Conservation (phyloP, 345 rosid genomes). For the Viola odorata region DNA sequence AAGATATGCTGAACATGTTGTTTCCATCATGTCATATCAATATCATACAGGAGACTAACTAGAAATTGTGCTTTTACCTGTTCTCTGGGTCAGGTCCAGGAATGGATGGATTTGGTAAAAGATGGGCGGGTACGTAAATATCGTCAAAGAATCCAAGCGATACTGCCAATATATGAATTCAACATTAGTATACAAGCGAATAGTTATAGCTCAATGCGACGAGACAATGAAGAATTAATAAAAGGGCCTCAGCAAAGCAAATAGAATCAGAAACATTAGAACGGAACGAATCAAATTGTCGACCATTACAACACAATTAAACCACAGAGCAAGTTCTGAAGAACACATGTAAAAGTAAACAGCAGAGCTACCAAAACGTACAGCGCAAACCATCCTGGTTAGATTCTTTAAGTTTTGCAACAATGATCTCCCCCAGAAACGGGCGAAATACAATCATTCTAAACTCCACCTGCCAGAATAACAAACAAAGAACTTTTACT, state of each 20-base stretch:
- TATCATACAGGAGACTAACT: background rate
- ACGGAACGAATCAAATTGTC: background rate
- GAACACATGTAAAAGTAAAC: background rate
- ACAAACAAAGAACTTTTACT: background rate
- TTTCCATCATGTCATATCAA: too few relatives aligned
- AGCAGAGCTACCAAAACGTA: constrained; percentile 35
- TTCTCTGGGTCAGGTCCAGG: constrained; percentile 46
- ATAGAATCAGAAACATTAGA: background rate
- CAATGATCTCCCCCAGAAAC: constrained; percentile 73
- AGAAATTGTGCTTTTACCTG: constrained; percentile 33
- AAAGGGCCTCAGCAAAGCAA: too few relatives aligned
- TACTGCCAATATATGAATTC: constrained; percentile 40
- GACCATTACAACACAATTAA: too few relatives aligned
- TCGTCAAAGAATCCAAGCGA: constrained; percentile 93
- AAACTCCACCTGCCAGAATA: constrained; percentile 53
- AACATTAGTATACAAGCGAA: constrained; percentile 8
- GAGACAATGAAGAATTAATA: background rate
- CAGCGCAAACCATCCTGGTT: constrained; percentile 64
- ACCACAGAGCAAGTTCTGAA: too few relatives aligned
- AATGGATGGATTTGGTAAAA: constrained; percentile 44
- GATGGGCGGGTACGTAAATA: constrained; percentile 54
- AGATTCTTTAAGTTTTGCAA: constrained; percentile 70
- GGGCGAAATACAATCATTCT: constrained; percentile 83
- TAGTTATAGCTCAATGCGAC: constrained; percentile 1
- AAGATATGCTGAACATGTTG: background rate